These are phyloP conservation scores for Fomes fomentarius DNA, from an alignment of 1,284 basidiomycete species.

Conservation along the genomic window DNA sequence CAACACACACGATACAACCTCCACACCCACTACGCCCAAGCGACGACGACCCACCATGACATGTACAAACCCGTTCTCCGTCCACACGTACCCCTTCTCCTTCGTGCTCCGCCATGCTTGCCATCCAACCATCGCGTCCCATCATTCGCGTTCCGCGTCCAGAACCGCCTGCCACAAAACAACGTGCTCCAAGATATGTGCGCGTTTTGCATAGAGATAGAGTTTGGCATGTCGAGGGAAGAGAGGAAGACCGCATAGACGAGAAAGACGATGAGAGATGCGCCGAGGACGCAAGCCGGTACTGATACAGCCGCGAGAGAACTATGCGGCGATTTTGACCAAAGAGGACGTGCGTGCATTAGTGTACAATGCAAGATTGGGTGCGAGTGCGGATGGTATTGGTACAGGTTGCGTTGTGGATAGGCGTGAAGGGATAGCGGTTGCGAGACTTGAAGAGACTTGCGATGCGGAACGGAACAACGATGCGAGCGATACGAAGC, in stretches of 20 bases:
- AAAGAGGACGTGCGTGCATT: neutral
- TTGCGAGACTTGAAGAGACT: neutral
- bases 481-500: neutral
- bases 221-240: neutral
- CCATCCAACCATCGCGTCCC: neutral
- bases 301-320: neutral
- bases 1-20: neutral
- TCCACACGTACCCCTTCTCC: neutral
- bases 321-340: neutral
- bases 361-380: neutral
- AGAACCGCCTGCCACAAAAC: neutral
- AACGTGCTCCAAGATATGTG: neutral
- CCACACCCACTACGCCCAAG: too few relatives aligned
- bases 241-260: neutral
- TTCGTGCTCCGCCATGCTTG: neutral
- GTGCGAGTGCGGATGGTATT: neutral
- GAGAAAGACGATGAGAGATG: neutral
- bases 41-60: neutral
- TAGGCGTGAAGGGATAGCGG: too few relatives aligned
- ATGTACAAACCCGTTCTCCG: neutral
- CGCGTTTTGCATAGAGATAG: too few relatives aligned
- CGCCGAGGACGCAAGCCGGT: neutral
- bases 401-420: neutral
- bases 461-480: neutral
- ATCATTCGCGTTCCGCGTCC: neutral